Base-by-base conservation (phyloP, 148 eudicot species). In the Dysphania ambrosioides region DNA sequence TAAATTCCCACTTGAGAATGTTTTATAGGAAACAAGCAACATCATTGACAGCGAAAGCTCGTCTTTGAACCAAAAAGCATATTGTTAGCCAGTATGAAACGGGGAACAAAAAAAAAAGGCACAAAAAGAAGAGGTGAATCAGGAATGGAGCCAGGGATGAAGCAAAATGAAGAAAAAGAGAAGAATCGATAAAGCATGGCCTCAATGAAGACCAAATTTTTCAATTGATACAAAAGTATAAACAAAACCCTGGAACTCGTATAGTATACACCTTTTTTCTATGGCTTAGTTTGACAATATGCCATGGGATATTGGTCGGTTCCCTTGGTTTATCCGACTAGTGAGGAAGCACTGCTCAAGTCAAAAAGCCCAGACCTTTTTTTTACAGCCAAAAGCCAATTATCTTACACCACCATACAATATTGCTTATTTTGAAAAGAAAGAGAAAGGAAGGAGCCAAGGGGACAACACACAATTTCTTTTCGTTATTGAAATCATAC, bases 1-100 rank as follows among this genome's bases (percentile, higher is more conserved):
- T 31, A 24, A 15, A 66, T 65, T 27, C 61, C 61, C 78, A 66
- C 78, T 66, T 75, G 64, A 24, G n/a, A 51, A 57, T 44, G 35
- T 36, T 66, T 38, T 13, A 18, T 38, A 66, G 38, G 34, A 40
- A 12, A 64, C 68, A 40, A 66, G 30, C 51, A 66, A 66, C 51
- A 66, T 38, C 47, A 38, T 38, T 66, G 51, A 38, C 23, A 66
- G 51, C 21, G 70, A 66, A 66, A 66, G 70, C 31, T 18, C 8
- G 40, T 4, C 35, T 60, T 49, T 44, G 49, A 19, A 61, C 58
- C 56, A 34, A 41, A 10, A 72, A 58, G 9, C 24, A 23, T 42
- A 44, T 44, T 68, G 34, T 3, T 40, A 21, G 34, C 31, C 23
- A 60, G 32, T 60, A 60, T 63, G 67, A 21, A 63, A n/a, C n/a